Evolutionary conservation across 768 basidiomycete species (phyloP).

Genomic region (Gloeostereum incarnatum): DNA sequence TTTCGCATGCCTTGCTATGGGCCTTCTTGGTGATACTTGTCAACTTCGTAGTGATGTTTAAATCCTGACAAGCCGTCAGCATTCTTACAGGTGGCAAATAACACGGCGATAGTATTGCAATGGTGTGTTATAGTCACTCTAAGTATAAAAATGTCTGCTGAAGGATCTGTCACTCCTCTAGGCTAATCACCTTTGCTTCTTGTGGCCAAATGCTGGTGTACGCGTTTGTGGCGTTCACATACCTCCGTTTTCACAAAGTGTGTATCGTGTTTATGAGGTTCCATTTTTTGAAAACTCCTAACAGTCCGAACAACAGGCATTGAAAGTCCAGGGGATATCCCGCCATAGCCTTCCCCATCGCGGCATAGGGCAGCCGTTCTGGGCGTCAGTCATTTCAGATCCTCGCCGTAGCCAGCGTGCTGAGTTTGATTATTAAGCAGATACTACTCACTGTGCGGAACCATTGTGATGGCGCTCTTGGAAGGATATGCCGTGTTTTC

Average conservation of each 20-base stretch:
- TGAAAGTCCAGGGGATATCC: conserved; percentile 34
- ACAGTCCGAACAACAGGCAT: too few relatives aligned
- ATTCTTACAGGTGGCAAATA: conserved; percentile 40
- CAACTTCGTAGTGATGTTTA: not conserved
- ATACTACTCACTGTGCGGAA: conserved; percentile 35
- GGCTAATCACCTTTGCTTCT: conserved; percentile 41
- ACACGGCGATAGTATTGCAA: conserved; percentile 34
- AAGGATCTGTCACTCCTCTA: too few relatives aligned
- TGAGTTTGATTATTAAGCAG: not conserved
- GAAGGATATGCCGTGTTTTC: conserved; percentile 42
- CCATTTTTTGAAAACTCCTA: not conserved
- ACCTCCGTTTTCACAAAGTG: conserved; percentile 39
- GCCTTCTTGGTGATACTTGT: conserved; percentile 22
- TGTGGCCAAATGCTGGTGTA: conserved; percentile 40
- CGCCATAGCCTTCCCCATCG: conserved; percentile 34
- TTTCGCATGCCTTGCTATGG: conserved; percentile 26
- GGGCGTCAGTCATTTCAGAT: conserved; percentile 30
- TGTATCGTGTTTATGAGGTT: conserved; percentile 6
- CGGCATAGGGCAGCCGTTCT: conserved; percentile 42
- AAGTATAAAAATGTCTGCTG: too few relatives aligned
- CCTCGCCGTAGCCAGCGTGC: not conserved
- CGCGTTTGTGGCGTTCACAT: conserved; percentile 36
- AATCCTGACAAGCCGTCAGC: conserved; percentile 17
- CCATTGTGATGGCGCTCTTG: conserved; percentile 36
- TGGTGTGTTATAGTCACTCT: conserved; percentile 22